These are phyloP conservation scores for Hebeloma cylindrosporum DNA, from an alignment of 768 basidiomycete genomes.

Conservation along the genomic window DNA sequence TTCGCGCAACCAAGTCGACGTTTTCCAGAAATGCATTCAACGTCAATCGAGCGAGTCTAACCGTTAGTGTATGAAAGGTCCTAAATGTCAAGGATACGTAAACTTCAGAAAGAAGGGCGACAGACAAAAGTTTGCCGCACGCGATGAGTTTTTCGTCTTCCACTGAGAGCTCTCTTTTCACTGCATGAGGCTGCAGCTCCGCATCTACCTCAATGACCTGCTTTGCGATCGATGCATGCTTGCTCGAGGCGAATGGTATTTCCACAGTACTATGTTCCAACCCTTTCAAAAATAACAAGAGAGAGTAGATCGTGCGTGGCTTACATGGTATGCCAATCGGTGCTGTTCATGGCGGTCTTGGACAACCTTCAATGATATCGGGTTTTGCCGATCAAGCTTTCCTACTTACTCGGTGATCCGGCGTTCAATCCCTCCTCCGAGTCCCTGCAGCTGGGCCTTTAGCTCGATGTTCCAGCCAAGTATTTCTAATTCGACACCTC, in stretches of 20 bases:
- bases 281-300: not conserved
- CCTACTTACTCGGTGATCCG: no score
- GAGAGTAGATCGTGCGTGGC: conserved; percentile 9
- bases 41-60: conserved; percentile 81
- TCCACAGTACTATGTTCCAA: conserved; percentile 46
- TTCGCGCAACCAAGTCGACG: conserved; percentile 80
- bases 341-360: not conserved
- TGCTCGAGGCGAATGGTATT: conserved; percentile 71
- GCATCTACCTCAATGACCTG: conserved; percentile 84
- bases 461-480: no score
- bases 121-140: no score
- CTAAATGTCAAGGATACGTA: conserved; percentile 35
- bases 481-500: no score
- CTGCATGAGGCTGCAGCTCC: conserved; percentile 80
- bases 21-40: conserved; percentile 90
- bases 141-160: conserved; percentile 70
- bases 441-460: no score
- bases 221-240: conserved; percentile 81
- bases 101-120: no score
- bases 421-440: no score
- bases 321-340: conserved; percentile 58
- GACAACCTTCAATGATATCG: no score
- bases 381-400: no score
- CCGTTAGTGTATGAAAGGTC: conserved; percentile 73
- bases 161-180: conserved; percentile 67